A percentile compares a stretch with the other conserved stretches of the same genome.
Conservation (phyloP, 1,139 yeast species). For the Kluyveromyces sp. region DNA sequence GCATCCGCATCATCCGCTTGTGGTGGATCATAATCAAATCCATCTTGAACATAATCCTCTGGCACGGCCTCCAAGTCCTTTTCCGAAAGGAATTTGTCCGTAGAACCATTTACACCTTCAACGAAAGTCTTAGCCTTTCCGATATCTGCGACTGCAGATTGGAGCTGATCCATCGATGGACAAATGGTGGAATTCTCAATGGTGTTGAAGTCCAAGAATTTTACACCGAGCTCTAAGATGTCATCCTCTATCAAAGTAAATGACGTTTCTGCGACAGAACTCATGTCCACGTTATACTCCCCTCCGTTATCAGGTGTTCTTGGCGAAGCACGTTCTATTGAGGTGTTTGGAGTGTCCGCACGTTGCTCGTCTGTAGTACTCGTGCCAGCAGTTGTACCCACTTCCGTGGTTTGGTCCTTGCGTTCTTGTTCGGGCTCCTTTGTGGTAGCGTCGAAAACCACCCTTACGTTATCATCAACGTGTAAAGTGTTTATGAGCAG, state of each 20-base stretch:
- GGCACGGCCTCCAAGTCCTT: constrained; percentile 34
- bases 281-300: neutral
- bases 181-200: constrained; percentile 45
- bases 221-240: constrained; percentile 29
- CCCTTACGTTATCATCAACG: constrained; percentile 31
- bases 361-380: constrained; percentile 15
- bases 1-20: constrained; percentile 26
- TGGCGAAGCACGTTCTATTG: neutral
- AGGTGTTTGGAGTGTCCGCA: constrained; percentile 7
- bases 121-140: constrained; percentile 48
- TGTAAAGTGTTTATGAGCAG: constrained; percentile 62
- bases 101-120: constrained; percentile 40
- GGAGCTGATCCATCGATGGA: constrained; percentile 55
- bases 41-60: constrained; percentile 23
- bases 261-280: constrained; percentile 4
- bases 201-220: constrained; percentile 30
- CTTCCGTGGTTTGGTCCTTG: neutral
- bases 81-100: constrained; percentile 29
- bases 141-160: constrained; percentile 52
- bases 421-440: constrained; percentile 15
- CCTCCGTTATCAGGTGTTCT: constrained; percentile 8
- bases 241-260: constrained; percentile 22
- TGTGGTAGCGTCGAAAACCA: constrained; percentile 38
- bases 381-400: constrained; percentile 8
- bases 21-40: constrained; percentile 24